These are phyloP conservation scores for Diplodia scrobiculata DNA, from an alignment of 2,329 filamentous ascomycete species.

Conservation along the genomic window DNA sequence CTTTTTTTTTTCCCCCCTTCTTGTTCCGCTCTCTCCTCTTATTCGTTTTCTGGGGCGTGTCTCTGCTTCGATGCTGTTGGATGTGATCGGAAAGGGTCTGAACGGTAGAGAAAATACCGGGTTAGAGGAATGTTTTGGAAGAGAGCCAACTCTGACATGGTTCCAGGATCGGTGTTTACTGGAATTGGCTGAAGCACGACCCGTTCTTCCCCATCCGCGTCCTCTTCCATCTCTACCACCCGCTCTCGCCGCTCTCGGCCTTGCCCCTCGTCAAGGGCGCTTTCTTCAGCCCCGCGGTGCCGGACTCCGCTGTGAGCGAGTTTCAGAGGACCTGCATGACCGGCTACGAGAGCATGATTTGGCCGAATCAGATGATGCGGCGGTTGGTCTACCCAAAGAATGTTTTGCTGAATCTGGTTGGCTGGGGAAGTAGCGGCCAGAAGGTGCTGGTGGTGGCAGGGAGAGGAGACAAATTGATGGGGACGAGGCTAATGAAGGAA, in stretches of 20 bases:
- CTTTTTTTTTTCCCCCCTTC: no score
- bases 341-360: slow-evolving; percentile 56
- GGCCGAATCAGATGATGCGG: slow-evolving; percentile 55
- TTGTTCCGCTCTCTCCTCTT: not conserved
- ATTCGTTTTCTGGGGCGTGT: not conserved
- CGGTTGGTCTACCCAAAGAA: slow-evolving; percentile 48
- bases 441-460: slow-evolving; percentile 37
- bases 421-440: slow-evolving; percentile 42
- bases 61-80: not conserved
- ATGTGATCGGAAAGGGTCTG: not conserved
- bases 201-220: slow-evolving; percentile 54
- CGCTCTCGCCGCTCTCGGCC: slow-evolving; percentile 57
- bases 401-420: slow-evolving; percentile 45
- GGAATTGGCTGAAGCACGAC: slow-evolving; percentile 53
- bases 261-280: slow-evolving; percentile 52
- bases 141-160: not conserved
- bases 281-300: slow-evolving; percentile 55
- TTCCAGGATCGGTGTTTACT: slow-evolving; percentile 46
- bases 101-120: not conserved
- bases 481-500: slow-evolving; percentile 41
- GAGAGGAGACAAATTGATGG: slow-evolving; percentile 49
- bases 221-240: slow-evolving; percentile 53
- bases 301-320: slow-evolving; percentile 45
- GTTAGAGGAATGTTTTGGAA: not conserved
- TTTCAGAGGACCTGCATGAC: slow-evolving; percentile 51